Base-by-base conservation (phyloP, 257 asterid genomes). In the Lycium ferocissimum region DNA sequence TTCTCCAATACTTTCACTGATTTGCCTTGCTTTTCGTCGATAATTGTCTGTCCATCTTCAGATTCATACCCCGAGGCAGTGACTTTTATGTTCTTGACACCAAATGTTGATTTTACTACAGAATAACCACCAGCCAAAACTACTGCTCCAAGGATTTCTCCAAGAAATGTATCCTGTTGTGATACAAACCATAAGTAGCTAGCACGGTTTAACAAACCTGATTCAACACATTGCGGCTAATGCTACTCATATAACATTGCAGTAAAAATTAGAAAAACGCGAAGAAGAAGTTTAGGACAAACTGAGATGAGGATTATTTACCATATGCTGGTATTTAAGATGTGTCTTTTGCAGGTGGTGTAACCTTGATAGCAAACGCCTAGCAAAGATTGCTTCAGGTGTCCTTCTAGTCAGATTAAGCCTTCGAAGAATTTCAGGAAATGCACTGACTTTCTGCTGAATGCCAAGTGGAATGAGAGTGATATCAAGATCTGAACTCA, bases 101-200 rank as follows among this genome's bases (percentile, higher is more conserved):
- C 89, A 76, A 89, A 92, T 0, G 66, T 78, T 13, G 94, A 65
- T 57, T 90, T 89, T 11, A 94, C 85, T 37, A 79, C 62, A 13
- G 93, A 80, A 35, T 51, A 67, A 75, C 93, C 88, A 2, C 94
- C 93, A 11, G 86, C 95, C 83, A 94, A 63, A 73, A 92, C 65
- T 20, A 94, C 92, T 58, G 97, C 98, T 67, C 99, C 98, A 37
- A 94, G 89, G 65, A 89, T 90, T 85, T 95, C 99, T 53, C 99
- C 98, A 35, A 91, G 53, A 85, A 95, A 95, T 20, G 78, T 86
- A 67, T 93, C 95, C 98, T 95, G 81, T 14, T 12, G 49, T 5
- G 1, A 47, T 9, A 43, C 7, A 10, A 33, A 49, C 12, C 3
- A 75, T 18, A 75, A 18, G 81, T 43, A 75, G 22, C 26, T 40